phyloP scores from a whole-genome alignment of 2,329 filamentous ascomycete species.

The Fusarium sp. region DNA sequence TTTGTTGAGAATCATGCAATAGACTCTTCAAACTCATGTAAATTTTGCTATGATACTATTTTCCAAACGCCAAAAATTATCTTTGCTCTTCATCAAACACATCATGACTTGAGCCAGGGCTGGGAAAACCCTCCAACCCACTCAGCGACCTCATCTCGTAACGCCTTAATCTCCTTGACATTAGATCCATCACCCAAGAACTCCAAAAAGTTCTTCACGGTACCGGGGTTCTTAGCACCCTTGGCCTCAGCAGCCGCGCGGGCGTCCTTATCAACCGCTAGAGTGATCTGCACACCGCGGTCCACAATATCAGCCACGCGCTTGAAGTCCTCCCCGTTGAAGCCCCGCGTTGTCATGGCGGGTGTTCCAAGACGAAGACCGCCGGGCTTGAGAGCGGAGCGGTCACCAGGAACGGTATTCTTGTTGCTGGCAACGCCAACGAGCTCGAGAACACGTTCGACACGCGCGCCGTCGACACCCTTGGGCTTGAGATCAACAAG shows the following conservation, averaged over 20 bases:
- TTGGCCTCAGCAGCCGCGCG: constrained; percentile 71
- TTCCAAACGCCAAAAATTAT: constrained; percentile 22
- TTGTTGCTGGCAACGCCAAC: constrained; percentile 96
- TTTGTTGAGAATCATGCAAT: background rate
- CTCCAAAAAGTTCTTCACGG: constrained; percentile 71
- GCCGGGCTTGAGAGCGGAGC: constrained; percentile 88
- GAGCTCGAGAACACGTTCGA: constrained; percentile 87
- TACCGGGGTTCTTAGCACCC: constrained; percentile 69
- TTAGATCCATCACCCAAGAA: constrained; percentile 72
- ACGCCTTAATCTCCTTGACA: constrained; percentile 72
- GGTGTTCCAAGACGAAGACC: constrained; percentile 91
- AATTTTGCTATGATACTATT: constrained; percentile 9
- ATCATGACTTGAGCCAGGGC: constrained; percentile 43
- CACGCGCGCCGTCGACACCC: constrained; percentile 83
- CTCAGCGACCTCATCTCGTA: constrained; percentile 74
- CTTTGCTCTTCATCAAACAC: constrained; percentile 3
- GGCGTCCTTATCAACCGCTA: constrained; percentile 75
- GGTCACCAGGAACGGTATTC: constrained; percentile 95
- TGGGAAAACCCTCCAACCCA: constrained; percentile 66
- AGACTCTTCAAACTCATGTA: background rate
- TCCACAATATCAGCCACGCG: constrained; percentile 84
- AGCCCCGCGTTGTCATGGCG: constrained; percentile 94
- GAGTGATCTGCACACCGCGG: constrained; percentile 78
- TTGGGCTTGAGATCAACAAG: constrained; percentile 89
- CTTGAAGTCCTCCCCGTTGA: constrained; percentile 83